Conservation (phyloP, 179 eudicot species). For the Heliamphora pulchella region DNA sequence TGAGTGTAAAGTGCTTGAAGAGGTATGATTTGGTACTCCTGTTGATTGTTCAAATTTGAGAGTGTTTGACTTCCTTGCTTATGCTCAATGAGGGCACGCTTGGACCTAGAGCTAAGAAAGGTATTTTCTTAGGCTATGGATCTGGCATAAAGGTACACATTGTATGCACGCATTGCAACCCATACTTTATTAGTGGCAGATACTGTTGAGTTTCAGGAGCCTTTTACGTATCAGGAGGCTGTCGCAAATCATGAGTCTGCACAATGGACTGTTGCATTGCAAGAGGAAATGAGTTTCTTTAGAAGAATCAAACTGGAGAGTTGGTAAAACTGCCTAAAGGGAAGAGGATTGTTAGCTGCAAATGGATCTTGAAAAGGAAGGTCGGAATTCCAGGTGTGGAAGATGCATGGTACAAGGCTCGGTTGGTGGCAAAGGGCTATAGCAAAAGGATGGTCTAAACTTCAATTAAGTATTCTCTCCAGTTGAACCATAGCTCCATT, state of each 20-base stretch:
- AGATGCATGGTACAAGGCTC: slow-evolving; percentile 2
- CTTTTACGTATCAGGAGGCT: too few relatives aligned
- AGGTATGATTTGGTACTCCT: background rate
- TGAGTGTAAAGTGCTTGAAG: background rate
- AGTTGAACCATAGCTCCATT: slow-evolving; percentile 8
- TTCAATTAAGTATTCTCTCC: slow-evolving; percentile 17
- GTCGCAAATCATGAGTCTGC: too few relatives aligned
- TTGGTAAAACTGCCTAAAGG: background rate
- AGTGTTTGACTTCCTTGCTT: too few relatives aligned
- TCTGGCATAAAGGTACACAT: too few relatives aligned
- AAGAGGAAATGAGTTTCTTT: background rate
- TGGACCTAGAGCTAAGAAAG: too few relatives aligned
- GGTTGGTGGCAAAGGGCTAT: slow-evolving; percentile 10
- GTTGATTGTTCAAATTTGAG: too few relatives aligned
- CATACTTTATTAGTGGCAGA: too few relatives aligned
- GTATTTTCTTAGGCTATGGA: too few relatives aligned
- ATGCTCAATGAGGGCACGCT: too few relatives aligned
- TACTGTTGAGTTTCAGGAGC: too few relatives aligned
- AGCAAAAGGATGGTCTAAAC: background rate
- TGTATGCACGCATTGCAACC: too few relatives aligned
- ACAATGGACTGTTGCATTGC: background rate
- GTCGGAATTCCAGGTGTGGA: background rate
- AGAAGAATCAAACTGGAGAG: slow-evolving; percentile 2
- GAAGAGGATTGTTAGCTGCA: background rate
- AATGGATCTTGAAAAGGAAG: slow-evolving; percentile 9